A percentile compares a stretch with the other conserved stretches of the same genome.
Evolutionary conservation across 2,329 filamentous ascomycete species (phyloP).

Genomic region (Colletotrichum navitas): DNA sequence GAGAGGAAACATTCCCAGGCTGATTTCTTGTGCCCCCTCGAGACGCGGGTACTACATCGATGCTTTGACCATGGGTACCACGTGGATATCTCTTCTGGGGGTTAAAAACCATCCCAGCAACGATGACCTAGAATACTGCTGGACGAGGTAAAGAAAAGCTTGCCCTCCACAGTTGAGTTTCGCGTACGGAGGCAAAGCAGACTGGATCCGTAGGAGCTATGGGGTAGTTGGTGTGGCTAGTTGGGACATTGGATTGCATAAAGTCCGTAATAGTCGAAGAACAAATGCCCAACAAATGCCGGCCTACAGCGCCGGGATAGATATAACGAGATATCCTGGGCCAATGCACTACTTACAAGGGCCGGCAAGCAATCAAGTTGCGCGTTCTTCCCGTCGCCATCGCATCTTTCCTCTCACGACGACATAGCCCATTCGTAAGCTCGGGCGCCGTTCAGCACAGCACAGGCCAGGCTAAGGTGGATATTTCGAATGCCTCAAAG

Average conservation of each 20-base stretch:
- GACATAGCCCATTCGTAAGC: not conserved
- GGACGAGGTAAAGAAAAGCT: not conserved
- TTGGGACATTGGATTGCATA: not conserved
- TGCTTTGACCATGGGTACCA: not conserved
- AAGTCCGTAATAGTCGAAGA: not conserved
- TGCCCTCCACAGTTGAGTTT: not conserved
- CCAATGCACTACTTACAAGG: not conserved
- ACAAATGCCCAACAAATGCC: too few species aligned
- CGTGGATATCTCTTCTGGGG: not conserved
- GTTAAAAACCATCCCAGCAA: not conserved
- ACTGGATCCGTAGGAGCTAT: not conserved
- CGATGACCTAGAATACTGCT: not conserved
- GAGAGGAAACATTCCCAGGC: conserved; percentile 17
- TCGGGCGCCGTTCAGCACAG: not conserved
- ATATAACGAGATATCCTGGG: conserved; percentile 1
- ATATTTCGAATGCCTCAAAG: conserved; percentile 23
- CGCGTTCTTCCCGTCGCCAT: conserved; percentile 9
- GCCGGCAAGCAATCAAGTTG: not conserved
- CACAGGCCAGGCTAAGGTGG: not conserved
- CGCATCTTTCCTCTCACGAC: not conserved
- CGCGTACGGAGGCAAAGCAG: not conserved
- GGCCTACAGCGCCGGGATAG: not conserved
- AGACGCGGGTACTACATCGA: not conserved
- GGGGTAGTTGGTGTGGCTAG: not conserved
- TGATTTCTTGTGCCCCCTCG: not conserved